Evolutionary conservation across 768 basidiomycete genomes (phyloP), one percentile per base, ranked within the genome.

Genomic region (Fomitopsis pulvina): DNA sequence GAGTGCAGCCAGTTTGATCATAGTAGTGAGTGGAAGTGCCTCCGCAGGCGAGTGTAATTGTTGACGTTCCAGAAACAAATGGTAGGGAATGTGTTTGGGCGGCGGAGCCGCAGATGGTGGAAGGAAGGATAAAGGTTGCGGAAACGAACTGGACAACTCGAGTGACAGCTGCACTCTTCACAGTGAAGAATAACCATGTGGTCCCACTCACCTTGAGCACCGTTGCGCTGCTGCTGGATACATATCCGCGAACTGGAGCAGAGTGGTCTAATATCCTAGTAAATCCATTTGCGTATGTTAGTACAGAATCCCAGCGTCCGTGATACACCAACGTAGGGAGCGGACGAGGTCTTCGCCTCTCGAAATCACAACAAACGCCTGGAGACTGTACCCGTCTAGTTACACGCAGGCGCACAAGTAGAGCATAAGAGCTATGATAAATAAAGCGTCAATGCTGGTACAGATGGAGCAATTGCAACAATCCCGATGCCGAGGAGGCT

Each of bases 381-480:
- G 38, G 32, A 22, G 16, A 32, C 29, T 24, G 14, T 37, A 37
- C 5, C 34, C n/a, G 24, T 48, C 37, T 26, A 30, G 18, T 11
- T 47, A 47, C 45, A 47, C 29, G 10, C 29, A 37, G 32, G 20
- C 37, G 38, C 26, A 16, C 18, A 37, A 46, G 27, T 29, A 46
- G 24, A 32, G 14, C 20, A 48, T 43, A 43, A 41, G 49, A 26
- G 24, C 43, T 34, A 38, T 27, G 49, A 50, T 50, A 50, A 50
- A 50, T 50, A 50, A 41, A 50, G 49, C 49, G 38, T 43, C 37
- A 44, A 42, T 50, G 41, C 49, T 32, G 18, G 25, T 39, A 40
- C 34, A 40, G 18, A 28, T n/a, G 20, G 38, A 16, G 30, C 47
- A 28, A 26, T 6, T 21, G 34, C 11, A 25, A 28, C 21, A 6